Evolutionary conservation across 257 asterid species (phyloP).

Genomic region (Solanum lycopersicoides): DNA sequence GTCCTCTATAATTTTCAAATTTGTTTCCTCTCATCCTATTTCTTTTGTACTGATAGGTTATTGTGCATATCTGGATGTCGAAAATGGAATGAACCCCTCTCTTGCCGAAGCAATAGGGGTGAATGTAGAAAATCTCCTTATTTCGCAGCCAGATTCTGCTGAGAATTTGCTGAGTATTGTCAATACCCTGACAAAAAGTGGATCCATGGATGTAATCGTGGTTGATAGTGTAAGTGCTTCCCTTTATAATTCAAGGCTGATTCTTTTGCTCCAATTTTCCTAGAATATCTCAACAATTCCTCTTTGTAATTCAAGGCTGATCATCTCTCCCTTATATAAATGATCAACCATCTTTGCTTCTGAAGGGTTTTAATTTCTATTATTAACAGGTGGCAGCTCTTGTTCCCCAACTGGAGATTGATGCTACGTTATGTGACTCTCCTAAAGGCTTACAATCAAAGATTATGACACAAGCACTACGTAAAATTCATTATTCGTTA

Average conservation of each 20-base stretch:
- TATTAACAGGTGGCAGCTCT: constrained; percentile 93
- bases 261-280: not conserved
- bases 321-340: not conserved
- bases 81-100: constrained; percentile 77
- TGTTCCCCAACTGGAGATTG: constrained; percentile 73
- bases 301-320: not conserved
- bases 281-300: not conserved
- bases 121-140: constrained; percentile 65
- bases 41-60: constrained; percentile 43
- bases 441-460: constrained; percentile 43
- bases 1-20: not conserved
- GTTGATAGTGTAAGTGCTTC: constrained; percentile 82
- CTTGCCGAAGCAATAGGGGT: constrained; percentile 88
- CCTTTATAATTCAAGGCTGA: not conserved
- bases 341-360: not conserved
- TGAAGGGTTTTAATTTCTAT: not conserved
- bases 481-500: constrained; percentile 72
- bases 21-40: constrained; percentile 1
- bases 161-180: constrained; percentile 87
- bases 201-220: constrained; percentile 76
- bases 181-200: constrained; percentile 85
- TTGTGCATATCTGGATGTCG: constrained; percentile 97
- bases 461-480: constrained; percentile 84
- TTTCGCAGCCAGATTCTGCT: constrained; percentile 96
- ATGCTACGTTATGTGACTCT: constrained; percentile 34